Evolutionary conservation across 1,139 yeast species (phyloP), one percentile per base, ranked within the genome.

Genomic region (Debaryomyces robertsiae): DNA sequence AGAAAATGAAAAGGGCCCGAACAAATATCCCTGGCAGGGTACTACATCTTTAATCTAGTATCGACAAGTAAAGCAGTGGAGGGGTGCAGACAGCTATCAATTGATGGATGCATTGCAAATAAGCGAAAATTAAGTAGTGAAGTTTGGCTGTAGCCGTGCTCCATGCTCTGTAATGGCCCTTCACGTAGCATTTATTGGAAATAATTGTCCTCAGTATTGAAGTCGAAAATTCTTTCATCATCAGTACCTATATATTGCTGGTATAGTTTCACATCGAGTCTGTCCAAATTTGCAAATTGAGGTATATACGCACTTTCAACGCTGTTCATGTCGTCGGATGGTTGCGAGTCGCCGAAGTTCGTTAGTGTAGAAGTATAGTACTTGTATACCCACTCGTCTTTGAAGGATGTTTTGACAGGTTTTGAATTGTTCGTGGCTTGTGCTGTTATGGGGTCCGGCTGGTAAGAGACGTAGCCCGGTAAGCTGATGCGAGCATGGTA

Each of bases 131-230:
- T n/a, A n/a, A n/a, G n/a, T n/a, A n/a, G n/a, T n/a, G n/a, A n/a
- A n/a, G n/a, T n/a, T n/a, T n/a, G n/a, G n/a, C n/a, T n/a, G n/a
- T n/a, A n/a, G n/a, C n/a, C n/a, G n/a, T n/a, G n/a, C n/a, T n/a
- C n/a, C n/a, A n/a, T n/a, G n/a, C n/a, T n/a, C n/a, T n/a, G n/a
- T n/a, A n/a, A 19, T 19, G 22, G 7, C 22, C 7, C 7, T 6
- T 5, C 22, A 19, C 5, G 5, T 7, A 1, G 25, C 5, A 4
- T 6, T 36, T 40, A 53, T 27, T 44, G 44, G 36, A 65, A 64
- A 33, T 65, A 65, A 40, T 65, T 63, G 44, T 65, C 69, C 37
- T 63, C 65, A 3, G 66, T 55, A 34, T 49, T 52, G 9, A 63
- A 48, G 13, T 53, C 55, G 22, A 60, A 48, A 7, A 47, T 40